Conservation (phyloP, 208 protist genomes). For the Acanthamoeba quina region DNA sequence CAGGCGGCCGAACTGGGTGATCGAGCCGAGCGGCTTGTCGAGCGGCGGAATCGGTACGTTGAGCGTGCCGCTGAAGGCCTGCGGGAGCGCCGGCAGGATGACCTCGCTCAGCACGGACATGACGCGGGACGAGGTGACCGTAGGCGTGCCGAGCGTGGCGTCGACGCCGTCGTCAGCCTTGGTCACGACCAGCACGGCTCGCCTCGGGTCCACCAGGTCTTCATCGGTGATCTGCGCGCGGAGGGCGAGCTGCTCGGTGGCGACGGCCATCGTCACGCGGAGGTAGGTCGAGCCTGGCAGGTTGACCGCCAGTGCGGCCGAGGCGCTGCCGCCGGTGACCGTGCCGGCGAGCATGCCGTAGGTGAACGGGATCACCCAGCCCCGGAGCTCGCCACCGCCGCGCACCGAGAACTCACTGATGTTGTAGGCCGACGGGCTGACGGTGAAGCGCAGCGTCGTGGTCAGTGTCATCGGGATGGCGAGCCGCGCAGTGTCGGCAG, state of each 20-base stretch:
- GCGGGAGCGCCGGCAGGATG: not conserved
- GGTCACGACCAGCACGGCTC: not conserved
- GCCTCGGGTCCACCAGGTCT: not conserved
- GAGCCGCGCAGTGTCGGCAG: not conserved
- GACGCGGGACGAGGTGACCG: not conserved
- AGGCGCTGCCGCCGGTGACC: not conserved
- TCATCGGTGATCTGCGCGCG: not conserved
- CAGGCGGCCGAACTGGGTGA: not conserved
- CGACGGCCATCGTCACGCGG: not conserved
- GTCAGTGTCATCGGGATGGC: not conserved
- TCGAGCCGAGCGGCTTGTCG: not conserved
- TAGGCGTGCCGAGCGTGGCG: not conserved
- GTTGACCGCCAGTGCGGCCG: not conserved
- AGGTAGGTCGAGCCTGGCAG: not conserved
- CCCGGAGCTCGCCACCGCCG: slow-evolving; percentile 4
- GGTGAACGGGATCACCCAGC: slow-evolving; percentile 27
- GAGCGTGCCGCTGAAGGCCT: slow-evolving; percentile 24
- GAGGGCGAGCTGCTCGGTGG: not conserved
- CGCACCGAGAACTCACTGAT: not conserved
- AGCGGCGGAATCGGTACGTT: slow-evolving; percentile 19
- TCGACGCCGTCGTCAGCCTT: not conserved
- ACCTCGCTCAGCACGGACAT: not conserved
- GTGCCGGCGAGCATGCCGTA: slow-evolving; percentile 28
- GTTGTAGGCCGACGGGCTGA: not conserved
- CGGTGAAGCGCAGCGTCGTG: slow-evolving; percentile 38